Evolutionary conservation across 257 asterid species (phyloP).

Genomic region (Solanum chiquidenum): DNA sequence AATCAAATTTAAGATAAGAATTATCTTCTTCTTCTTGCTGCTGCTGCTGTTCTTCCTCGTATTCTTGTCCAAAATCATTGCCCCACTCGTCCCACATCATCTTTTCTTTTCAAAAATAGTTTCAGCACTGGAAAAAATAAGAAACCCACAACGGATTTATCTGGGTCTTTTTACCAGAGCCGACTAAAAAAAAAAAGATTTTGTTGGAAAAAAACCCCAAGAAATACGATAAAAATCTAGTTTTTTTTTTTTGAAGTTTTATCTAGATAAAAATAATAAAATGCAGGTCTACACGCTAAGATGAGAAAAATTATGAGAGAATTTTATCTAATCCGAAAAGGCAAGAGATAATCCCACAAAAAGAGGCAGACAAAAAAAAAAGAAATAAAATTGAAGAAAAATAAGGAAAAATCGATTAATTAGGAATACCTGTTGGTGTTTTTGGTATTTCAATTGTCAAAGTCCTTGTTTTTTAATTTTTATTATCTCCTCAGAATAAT

Average conservation of each 20-base stretch:
- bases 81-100: constrained; percentile 81
- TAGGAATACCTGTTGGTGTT: background rate
- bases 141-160: background rate
- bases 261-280: background rate
- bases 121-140: background rate
- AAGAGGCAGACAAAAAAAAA: background rate
- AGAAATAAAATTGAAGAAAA: background rate
- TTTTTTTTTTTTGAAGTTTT: background rate
- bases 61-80: constrained; percentile 17
- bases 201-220: background rate
- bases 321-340: background rate
- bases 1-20: constrained; percentile 49
- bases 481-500: too few species aligned
- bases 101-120: background rate
- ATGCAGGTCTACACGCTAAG: background rate
- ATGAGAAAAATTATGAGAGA: background rate
- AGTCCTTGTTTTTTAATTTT: too few species aligned
- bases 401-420: background rate
- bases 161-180: background rate
- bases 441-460: background rate
- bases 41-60: constrained; percentile 12
- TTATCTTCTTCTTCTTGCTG: constrained; percentile 19
- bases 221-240: background rate
- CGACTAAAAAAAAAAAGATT: background rate
- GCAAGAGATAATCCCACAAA: background rate